phyloP scores from a whole-genome alignment of 192 early-diverging fungal genomes.

The Entomortierella parvispora region DNA sequence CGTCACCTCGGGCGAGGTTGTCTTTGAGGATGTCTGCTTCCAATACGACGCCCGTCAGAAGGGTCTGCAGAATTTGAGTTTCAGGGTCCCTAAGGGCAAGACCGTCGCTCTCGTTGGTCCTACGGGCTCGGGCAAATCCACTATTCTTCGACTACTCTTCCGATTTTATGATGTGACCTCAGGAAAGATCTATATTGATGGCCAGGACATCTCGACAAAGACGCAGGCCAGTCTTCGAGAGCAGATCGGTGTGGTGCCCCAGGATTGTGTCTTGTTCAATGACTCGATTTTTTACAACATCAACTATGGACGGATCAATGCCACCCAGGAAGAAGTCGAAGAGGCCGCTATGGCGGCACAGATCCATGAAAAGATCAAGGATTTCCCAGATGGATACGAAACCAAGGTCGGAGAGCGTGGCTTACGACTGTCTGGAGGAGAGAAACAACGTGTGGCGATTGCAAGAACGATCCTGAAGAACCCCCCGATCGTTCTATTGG shows the following conservation, averaged over 20 bases:
- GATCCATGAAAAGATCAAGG: conserved; percentile 82
- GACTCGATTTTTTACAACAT: conserved; percentile 96
- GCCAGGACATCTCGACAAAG: conserved; percentile 76
- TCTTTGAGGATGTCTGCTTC: conserved; percentile 81
- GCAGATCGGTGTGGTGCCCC: conserved; percentile 92
- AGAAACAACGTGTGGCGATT: conserved; percentile 92
- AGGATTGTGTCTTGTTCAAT: conserved; percentile 97
- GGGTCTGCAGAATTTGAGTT: conserved; percentile 76
- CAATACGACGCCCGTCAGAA: conserved; percentile 76
- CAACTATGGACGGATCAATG: conserved; percentile 79
- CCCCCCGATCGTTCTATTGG: conserved; percentile 74
- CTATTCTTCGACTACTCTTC: conserved; percentile 84
- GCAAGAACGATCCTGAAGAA: conserved; percentile 83
- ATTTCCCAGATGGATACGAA: conserved; percentile 76
- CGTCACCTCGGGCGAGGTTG: conserved; percentile 68
- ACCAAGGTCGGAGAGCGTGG: conserved; percentile 73
- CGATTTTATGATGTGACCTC: conserved; percentile 88
- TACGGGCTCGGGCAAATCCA: conserved; percentile 81
- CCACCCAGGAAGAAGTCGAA: conserved; percentile 74
- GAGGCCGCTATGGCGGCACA: conserved; percentile 79
- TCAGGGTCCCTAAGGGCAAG: conserved; percentile 72
- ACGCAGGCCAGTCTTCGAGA: conserved; percentile 79
- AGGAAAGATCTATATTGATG: conserved; percentile 90
- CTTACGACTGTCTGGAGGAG: conserved; percentile 87
- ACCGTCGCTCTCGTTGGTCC: conserved; percentile 87